Conservation (phyloP, 257 asterid species). For the Ocimum tenuiflorum region DNA sequence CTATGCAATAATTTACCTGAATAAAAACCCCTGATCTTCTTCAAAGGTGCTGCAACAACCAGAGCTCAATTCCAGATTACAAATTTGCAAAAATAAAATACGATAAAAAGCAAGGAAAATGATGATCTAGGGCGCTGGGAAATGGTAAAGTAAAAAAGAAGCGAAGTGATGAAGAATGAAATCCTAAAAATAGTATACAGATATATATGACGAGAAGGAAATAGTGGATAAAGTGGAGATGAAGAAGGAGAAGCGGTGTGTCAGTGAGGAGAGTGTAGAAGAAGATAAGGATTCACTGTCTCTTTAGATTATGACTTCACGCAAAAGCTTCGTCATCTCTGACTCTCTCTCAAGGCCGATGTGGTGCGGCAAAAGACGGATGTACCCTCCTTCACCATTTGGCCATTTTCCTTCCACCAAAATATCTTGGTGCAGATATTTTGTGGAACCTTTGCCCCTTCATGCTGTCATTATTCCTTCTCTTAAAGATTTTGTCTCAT, state of each 20-base stretch:
- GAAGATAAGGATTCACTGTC: constrained; percentile 27
- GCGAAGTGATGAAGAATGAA: background rate
- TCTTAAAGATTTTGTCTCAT: no score
- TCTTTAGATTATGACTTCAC: constrained; percentile 6
- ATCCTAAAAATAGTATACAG: background rate
- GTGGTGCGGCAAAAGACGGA: constrained; percentile 1
- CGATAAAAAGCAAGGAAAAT: background rate
- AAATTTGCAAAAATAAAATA: no score
- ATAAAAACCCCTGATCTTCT: constrained; percentile 16
- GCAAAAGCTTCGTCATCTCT: background rate
- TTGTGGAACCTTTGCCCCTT: background rate
- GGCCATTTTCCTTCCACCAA: background rate
- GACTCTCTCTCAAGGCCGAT: background rate
- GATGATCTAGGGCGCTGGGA: background rate
- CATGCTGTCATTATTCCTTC: background rate
- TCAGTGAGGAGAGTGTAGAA: constrained; percentile 24
- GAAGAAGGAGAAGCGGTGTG: constrained; percentile 16
- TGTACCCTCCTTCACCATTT: constrained; percentile 8
- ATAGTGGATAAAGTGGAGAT: constrained; percentile 28
- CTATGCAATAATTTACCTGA: constrained; percentile 11
- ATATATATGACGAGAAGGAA: constrained; percentile 19
- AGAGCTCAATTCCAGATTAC: no score
- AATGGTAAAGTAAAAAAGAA: background rate
- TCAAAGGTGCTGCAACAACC: constrained; percentile 20
- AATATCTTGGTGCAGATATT: background rate